phyloP scores from a whole-genome alignment of 1,139 yeast species.

The Yamadazyma taylorii region DNA sequence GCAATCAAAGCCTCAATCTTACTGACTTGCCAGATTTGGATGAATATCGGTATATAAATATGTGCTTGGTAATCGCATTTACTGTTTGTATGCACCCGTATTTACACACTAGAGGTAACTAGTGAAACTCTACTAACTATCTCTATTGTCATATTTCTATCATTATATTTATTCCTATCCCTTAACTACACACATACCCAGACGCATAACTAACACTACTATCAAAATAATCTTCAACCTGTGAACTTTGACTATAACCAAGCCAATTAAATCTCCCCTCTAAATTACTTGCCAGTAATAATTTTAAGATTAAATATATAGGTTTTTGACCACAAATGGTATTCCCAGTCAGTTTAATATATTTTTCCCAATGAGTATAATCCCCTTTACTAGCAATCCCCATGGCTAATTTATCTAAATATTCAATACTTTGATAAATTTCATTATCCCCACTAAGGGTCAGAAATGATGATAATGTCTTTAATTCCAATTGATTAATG shows the following conservation, averaged over 20 bases:
- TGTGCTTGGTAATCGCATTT: too few relatives aligned
- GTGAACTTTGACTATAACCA: conserved; percentile 78
- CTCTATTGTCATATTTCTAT: too few relatives aligned
- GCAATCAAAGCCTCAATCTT: too few relatives aligned
- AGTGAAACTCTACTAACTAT: too few relatives aligned
- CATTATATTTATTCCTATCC: too few relatives aligned
- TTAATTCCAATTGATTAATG: conserved; percentile 11
- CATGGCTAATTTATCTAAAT: conserved; percentile 72
- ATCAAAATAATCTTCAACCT: conserved; percentile 50
- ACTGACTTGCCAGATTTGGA: too few relatives aligned
- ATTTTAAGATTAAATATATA: conserved; percentile 57
- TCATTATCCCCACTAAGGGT: conserved; percentile 28
- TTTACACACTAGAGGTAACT: too few relatives aligned
- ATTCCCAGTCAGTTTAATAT: conserved; percentile 70
- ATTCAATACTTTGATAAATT: conserved; percentile 71
- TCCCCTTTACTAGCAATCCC: conserved; percentile 54
- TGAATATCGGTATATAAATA: too few relatives aligned
- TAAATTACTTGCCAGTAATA: conserved; percentile 36
- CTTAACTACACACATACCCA: conserved; percentile 54
- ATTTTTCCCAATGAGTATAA: conserved; percentile 60
- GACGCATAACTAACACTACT: conserved; percentile 91
- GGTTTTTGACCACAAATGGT: conserved; percentile 96
- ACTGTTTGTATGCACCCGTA: too few relatives aligned
- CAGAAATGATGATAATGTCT: conserved; percentile 16
- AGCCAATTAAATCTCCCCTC: conserved; percentile 58